Evolutionary conservation across 164 flowering plant genomes (phyloP).

Genomic region (Sextonia rubra): DNA sequence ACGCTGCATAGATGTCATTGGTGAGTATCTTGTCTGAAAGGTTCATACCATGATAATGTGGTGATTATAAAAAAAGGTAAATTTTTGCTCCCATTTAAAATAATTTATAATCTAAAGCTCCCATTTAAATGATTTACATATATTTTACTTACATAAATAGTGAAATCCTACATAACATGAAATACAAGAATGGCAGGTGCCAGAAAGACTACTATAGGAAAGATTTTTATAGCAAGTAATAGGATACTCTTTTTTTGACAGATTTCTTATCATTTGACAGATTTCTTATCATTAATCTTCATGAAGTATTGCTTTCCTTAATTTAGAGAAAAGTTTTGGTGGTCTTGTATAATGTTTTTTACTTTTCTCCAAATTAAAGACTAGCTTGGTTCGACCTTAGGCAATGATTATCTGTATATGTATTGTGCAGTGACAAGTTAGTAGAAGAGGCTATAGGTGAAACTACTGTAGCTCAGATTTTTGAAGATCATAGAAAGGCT

Average conservation of each 20-base stretch:
- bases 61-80: not conserved
- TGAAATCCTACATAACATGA: slow-evolving; percentile 2
- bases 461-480: slow-evolving; percentile 63
- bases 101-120: no score
- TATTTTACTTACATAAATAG: not conserved
- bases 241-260: slow-evolving; percentile 77
- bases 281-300: no score
- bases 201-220: slow-evolving; percentile 95
- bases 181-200: slow-evolving; percentile 97
- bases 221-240: slow-evolving; percentile 68
- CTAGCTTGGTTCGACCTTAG: not conserved
- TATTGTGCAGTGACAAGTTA: slow-evolving; percentile 45
- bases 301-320: not conserved
- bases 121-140: not conserved
- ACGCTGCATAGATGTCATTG: slow-evolving; percentile 87
- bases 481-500: slow-evolving; percentile 50
- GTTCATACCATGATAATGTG: not conserved
- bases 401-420: not conserved
- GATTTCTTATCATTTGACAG: slow-evolving; percentile 45
- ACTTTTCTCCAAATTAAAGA: not conserved
- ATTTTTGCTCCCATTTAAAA: no score
- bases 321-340: no score
- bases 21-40: slow-evolving; percentile 40
- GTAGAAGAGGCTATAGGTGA: slow-evolving; percentile 60
- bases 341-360: not conserved